Evolutionary conservation across 108 stramenopile genomes (phyloP).

Genomic region (Nitzschia sp.): DNA sequence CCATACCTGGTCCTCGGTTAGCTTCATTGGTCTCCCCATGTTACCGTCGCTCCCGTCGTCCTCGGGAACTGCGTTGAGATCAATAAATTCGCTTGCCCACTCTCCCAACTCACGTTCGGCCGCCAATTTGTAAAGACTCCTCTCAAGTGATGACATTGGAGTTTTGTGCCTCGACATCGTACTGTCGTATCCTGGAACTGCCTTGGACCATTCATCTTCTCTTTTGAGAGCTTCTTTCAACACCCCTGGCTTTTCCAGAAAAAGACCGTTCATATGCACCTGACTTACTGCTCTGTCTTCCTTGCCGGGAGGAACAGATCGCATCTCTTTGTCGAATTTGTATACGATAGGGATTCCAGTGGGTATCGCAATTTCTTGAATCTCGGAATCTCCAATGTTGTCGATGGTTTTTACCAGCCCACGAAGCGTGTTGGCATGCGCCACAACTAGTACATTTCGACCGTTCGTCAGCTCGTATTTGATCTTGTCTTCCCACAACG

Average conservation of each 20-base stretch:
- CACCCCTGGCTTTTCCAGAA: constrained; percentile 87
- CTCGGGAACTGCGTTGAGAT: constrained; percentile 45
- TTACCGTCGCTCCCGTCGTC: constrained; percentile 85
- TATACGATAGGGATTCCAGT: constrained; percentile 95
- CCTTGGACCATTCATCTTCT: constrained; percentile 75
- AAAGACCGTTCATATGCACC: constrained; percentile 80
- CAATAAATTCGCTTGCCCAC: constrained; percentile 79
- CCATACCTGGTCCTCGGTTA: constrained; percentile 58
- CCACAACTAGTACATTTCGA: constrained; percentile 90
- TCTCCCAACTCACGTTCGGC: constrained; percentile 67
- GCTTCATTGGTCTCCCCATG: constrained; percentile 19
- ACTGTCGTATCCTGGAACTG: constrained; percentile 79
- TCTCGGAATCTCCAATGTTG: constrained; percentile 58
- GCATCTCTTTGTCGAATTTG: constrained; percentile 72
- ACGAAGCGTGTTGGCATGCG: constrained; percentile 86
- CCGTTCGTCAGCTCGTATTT: constrained; percentile 77
- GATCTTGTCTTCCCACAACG: constrained; percentile 88
- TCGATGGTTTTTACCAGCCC: constrained; percentile 50
- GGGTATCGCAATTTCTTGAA: constrained; percentile 91
- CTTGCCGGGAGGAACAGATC: constrained; percentile 54
- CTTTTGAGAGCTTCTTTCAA: constrained; percentile 82
- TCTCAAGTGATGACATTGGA: constrained; percentile 67
- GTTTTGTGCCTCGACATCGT: constrained; percentile 52
- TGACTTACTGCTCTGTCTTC: constrained; percentile 59
- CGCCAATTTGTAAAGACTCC: constrained; percentile 70